Evolutionary conservation across 1,139 yeast genomes (phyloP).

Genomic region (Hyphopichia wangnamkhiaoensis): DNA sequence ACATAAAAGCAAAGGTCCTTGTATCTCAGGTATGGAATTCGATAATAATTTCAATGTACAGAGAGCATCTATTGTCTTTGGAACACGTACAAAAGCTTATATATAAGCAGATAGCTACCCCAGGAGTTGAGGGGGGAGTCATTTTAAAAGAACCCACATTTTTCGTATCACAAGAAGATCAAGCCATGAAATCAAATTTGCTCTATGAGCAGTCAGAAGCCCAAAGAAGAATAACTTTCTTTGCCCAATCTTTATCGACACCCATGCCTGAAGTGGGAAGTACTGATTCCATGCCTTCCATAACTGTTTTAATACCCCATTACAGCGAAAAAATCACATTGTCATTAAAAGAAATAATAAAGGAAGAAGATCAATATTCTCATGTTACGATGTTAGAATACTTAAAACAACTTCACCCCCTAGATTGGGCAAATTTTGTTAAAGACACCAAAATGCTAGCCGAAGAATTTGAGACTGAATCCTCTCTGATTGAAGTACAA

Average conservation of each 20-base stretch:
- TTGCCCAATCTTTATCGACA: conserved; percentile 55
- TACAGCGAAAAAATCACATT: conserved; percentile 51
- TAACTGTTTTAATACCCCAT: conserved; percentile 54
- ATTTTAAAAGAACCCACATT: conserved; percentile 47
- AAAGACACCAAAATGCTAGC: conserved; percentile 51
- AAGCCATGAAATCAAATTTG: conserved; percentile 32
- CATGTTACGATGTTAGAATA: conserved; percentile 54
- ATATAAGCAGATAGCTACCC: conserved; percentile 35
- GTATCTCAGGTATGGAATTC: conserved; percentile 57
- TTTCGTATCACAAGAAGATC: conserved; percentile 54
- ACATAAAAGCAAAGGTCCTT: conserved; percentile 33
- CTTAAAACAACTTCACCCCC: conserved; percentile 49
- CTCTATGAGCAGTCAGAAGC: conserved; percentile 47
- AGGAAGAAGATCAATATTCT: conserved; percentile 49
- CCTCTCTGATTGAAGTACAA: conserved; percentile 22
- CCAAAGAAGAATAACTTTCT: conserved; percentile 51
- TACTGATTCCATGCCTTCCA: conserved; percentile 47
- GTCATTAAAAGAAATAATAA: conserved; percentile 48
- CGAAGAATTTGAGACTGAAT: conserved; percentile 41
- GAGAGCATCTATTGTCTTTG: conserved; percentile 53
- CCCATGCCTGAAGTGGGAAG: conserved; percentile 52
- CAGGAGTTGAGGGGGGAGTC: conserved; percentile 25
- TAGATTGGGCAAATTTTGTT: conserved; percentile 54
- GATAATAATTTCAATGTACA: conserved; percentile 54
- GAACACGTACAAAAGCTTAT: conserved; percentile 51